Conservation (phyloP, 768 basidiomycete species). For the Sutorius australiensis region DNA sequence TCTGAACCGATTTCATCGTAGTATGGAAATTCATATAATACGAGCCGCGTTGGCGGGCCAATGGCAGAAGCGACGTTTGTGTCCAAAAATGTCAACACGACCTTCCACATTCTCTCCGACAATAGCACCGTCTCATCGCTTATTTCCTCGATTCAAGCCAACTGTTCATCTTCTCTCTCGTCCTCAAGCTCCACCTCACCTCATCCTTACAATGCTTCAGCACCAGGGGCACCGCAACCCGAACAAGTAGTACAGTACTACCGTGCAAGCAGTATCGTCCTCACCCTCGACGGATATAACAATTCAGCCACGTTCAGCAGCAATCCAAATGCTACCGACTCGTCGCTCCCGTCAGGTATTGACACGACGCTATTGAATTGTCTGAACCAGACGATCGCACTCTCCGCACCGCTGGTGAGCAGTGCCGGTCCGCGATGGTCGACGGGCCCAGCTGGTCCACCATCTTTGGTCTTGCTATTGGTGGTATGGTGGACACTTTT, state of each 20-base stretch:
- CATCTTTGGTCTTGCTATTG: constrained; percentile 16
- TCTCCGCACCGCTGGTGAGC: constrained; percentile 53
- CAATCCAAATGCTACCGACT: constrained; percentile 40
- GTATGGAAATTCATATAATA: constrained; percentile 46
- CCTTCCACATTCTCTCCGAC: constrained; percentile 47
- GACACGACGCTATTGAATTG: constrained; percentile 50
- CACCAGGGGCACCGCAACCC: constrained; percentile 33
- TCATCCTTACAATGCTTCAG: constrained; percentile 29
- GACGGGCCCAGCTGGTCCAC: background rate
- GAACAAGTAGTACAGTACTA: constrained; percentile 67
- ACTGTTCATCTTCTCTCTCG: constrained; percentile 41
- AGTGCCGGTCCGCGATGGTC: constrained; percentile 22
- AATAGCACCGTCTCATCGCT: constrained; percentile 45
- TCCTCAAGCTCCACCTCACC: constrained; percentile 33
- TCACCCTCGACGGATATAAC: constrained; percentile 66
- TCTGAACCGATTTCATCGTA: constrained; percentile 23
- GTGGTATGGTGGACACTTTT: constrained; percentile 16
- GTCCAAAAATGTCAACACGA: constrained; percentile 37
- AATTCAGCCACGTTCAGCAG: constrained; percentile 47
- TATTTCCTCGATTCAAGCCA: constrained; percentile 38
- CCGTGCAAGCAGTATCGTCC: constrained; percentile 58
- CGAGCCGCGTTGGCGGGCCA: constrained; percentile 48
- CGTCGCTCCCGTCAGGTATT: constrained; percentile 50
- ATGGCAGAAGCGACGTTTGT: constrained; percentile 37
- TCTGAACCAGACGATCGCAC: constrained; percentile 60